Evolutionary conservation across 352 stramenopile species (phyloP), one percentile per base, ranked within the genome.

Genomic region (Phytophthora sansomeana): DNA sequence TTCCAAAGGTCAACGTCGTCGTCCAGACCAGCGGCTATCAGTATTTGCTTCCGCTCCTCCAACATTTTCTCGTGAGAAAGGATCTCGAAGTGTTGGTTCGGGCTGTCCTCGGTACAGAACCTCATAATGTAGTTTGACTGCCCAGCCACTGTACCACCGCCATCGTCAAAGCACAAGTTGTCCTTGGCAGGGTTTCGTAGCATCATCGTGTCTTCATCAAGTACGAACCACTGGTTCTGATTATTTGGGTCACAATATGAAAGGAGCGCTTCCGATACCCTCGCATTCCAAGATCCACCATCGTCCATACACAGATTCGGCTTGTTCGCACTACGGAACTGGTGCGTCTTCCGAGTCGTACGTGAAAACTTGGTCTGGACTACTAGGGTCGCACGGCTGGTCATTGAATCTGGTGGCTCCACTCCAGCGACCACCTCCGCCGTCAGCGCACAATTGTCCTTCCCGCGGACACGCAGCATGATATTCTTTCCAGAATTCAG

Each of bases 101-200:
- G 6, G 43, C 59, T 72, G 49, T 62, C 48, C 3, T 63, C 11
- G 29, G 64, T 57, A 24, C 65, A 81, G 14, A 62, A 52, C 32
- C 29, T 65, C 26, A 74, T 13, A 16, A 58, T 26, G 14, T 65
- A 77, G 10, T 61, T 60, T 4, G 63, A 53, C 9, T 52, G 9
- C 2, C 62, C 71, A 9, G 63, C 28, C 6, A 7, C 26, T 17
- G 16, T 54, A 4, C 42, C n/a, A 16, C 64, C 64, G 5, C 64
- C 64, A 21, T 80, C 69, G 48, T 83, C 69, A 36, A 78, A 57
- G 35, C 75, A 83, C 52, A 83, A 47, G 39, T 77, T 67, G 29
- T 49, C 35, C 59, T 79, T 78, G 14, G 46, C 30, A 1, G 74
- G 62, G 49, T 67, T 79, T n/a, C 42, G 48, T 13, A 82, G 44